phyloP scores from a whole-genome alignment of 2,329 filamentous ascomycete genomes.

The Zymoseptoria crescenta region DNA sequence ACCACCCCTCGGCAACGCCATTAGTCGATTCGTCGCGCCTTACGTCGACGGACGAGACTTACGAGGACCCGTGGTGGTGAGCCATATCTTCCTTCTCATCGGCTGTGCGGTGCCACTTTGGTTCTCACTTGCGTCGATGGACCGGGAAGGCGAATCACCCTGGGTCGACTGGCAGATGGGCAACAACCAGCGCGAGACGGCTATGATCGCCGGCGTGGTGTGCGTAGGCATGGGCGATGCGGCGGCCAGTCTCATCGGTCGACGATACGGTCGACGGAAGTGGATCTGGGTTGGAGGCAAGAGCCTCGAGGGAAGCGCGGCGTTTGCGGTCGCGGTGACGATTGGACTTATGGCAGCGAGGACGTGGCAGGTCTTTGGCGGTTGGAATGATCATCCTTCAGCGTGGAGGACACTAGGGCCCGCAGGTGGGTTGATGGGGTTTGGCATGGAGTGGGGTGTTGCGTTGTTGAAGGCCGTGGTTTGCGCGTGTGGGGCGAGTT shows the following conservation, averaged over 20 bases:
- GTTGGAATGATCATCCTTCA: slow-evolving; percentile 47
- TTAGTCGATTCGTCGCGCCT: slow-evolving; percentile 80
- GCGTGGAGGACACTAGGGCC: not conserved
- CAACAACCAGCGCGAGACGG: slow-evolving; percentile 56
- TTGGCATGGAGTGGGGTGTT: slow-evolving; percentile 20
- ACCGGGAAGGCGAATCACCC: slow-evolving; percentile 48
- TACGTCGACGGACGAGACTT: slow-evolving; percentile 94
- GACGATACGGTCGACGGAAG: slow-evolving; percentile 76
- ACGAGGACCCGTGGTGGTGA: slow-evolving; percentile 87
- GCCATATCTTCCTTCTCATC: slow-evolving; percentile 89
- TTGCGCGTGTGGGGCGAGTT: slow-evolving; percentile 72
- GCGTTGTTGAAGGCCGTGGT: slow-evolving; percentile 53
- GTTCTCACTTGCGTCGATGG: slow-evolving; percentile 68
- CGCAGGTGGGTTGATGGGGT: slow-evolving; percentile 4
- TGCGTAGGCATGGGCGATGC: slow-evolving; percentile 95
- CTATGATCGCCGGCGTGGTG: slow-evolving; percentile 85
- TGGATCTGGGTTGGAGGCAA: slow-evolving; percentile 98
- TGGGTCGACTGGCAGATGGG: slow-evolving; percentile 67
- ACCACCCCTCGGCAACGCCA: slow-evolving; percentile 76
- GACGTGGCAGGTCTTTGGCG: slow-evolving; percentile 66
- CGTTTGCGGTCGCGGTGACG: slow-evolving; percentile 75
- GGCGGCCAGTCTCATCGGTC: slow-evolving; percentile 80
- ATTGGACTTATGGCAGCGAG: slow-evolving; percentile 62
- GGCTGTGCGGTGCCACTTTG: slow-evolving; percentile 93
- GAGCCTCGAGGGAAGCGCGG: slow-evolving; percentile 76